phyloP scores from a whole-genome alignment of 2,329 filamentous ascomycete genomes.

The Ophiostoma sp. region DNA sequence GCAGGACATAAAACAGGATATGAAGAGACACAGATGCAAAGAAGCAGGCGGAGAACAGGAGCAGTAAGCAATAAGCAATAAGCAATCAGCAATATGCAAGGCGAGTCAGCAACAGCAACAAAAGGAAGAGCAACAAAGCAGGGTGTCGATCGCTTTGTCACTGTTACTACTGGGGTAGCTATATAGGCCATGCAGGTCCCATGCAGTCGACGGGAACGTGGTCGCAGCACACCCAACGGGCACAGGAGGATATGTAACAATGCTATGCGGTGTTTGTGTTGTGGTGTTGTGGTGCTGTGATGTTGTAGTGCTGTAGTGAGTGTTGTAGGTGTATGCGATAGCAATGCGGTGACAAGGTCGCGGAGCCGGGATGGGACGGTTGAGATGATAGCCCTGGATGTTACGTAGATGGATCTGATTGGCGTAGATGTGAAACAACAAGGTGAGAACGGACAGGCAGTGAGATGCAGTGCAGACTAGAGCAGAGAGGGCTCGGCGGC shows the following conservation, averaged over 20 bases:
- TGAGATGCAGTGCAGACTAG: neutral
- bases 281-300: neutral
- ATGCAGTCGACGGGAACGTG: neutral
- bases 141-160: conserved; percentile 3
- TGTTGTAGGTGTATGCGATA: neutral
- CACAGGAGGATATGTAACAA: neutral
- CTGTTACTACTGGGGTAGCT: neutral
- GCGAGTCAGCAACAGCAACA: neutral
- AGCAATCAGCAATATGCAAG: neutral
- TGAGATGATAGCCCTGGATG: neutral
- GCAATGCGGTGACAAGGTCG: neutral
- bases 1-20: no score
- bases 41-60: neutral
- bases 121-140: neutral
- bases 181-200: neutral
- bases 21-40: no score
- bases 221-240: neutral
- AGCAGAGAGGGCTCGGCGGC: neutral
- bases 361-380: neutral
- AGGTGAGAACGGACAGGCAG: neutral
- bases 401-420: conserved; percentile 5
- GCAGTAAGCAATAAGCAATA: neutral
- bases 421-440: conserved; percentile 1
- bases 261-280: neutral
- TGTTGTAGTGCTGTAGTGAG: neutral